Evolutionary conservation across 441 rosid species (phyloP), one percentile per base, ranked within the genome.

Genomic region (Erodium chrysanthum): DNA sequence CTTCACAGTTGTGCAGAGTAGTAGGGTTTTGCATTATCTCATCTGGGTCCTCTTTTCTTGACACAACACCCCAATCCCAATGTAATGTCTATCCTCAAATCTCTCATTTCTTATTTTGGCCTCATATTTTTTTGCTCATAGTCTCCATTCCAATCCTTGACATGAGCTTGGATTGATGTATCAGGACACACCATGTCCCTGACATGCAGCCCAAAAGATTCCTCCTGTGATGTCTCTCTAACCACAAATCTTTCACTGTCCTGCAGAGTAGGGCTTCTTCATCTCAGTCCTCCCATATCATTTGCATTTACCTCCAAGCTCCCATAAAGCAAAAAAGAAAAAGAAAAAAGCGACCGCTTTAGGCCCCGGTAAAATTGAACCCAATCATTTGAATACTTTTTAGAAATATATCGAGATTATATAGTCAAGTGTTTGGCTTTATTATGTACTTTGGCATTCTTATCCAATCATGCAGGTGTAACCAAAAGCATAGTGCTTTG

Each of bases 151-250:
- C n/a, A n/a, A 50, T 17, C 58, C 18, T 50, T 50, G 60, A 54
- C 60, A 54, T 54, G 46, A 59, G 29, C 63, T 46, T 59, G 63
- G 27, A 59, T 59, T 59, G 63, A 59, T 59, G 27, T 56, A 20
- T 52, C 22, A 52, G 59, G 21, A 52, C 59, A 52, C 44, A 37
- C 59, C 59, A 52, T 52, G 22, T 56, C 61, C 12, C 21, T 17
- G 20, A 52, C 22, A 52, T 52, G 59, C 59, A 20, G 25, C 61
- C 61, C 17, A 20, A 20, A 20, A 56, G 61, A 56, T 56, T 56
- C 61, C 14, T 56, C 61, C 22, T 27, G 20, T 56, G 12, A 56
- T 42, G 48, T 42, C 48, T 42, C 48, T 42, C 48, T 42, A 42
- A 42, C 61, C 61, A 56, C 61, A 56, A 56, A 20, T 56, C 15